These are phyloP conservation scores for Gastrolobium bilobum DNA, from an alignment of 306 rosid species.

Conservation along the genomic window DNA sequence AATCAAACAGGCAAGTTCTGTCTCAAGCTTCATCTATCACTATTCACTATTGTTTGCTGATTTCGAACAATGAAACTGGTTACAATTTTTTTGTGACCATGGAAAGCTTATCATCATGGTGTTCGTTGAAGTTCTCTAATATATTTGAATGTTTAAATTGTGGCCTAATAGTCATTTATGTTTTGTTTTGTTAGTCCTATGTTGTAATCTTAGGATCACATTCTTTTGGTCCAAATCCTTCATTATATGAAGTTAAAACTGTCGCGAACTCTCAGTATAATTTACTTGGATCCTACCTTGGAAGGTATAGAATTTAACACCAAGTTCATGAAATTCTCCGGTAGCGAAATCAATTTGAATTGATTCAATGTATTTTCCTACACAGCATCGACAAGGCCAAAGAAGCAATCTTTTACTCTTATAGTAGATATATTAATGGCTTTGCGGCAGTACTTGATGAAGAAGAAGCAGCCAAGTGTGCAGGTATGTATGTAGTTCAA, in stretches of 20 bases:
- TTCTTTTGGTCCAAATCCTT: constrained; percentile 50
- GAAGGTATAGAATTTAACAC: constrained; percentile 57
- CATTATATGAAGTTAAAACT: constrained; percentile 35
- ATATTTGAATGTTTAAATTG: neutral
- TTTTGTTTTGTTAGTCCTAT: constrained; percentile 60
- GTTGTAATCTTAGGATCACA: constrained; percentile 78
- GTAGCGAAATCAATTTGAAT: neutral
- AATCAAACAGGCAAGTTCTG: constrained; percentile 53
- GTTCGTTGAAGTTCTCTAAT: neutral
- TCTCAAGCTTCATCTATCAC: neutral
- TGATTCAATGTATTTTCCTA: neutral
- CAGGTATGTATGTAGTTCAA: constrained; percentile 49
- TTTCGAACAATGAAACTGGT: neutral
- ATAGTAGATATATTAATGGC: constrained; percentile 68
- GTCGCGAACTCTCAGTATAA: constrained; percentile 57
- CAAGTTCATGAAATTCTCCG: neutral
- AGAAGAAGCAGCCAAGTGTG: constrained; percentile 56
- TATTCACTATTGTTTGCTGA: neutral
- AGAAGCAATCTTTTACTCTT: constrained; percentile 73
- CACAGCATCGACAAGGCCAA: constrained; percentile 60
- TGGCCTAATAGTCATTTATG: neutral
- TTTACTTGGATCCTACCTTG: constrained; percentile 61
- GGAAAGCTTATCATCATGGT: neutral
- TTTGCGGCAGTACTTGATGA: constrained; percentile 82
- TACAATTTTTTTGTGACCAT: neutral